Evolutionary conservation across 2,329 filamentous ascomycete genomes (phyloP).

Genomic region (Colletotrichum cereale): DNA sequence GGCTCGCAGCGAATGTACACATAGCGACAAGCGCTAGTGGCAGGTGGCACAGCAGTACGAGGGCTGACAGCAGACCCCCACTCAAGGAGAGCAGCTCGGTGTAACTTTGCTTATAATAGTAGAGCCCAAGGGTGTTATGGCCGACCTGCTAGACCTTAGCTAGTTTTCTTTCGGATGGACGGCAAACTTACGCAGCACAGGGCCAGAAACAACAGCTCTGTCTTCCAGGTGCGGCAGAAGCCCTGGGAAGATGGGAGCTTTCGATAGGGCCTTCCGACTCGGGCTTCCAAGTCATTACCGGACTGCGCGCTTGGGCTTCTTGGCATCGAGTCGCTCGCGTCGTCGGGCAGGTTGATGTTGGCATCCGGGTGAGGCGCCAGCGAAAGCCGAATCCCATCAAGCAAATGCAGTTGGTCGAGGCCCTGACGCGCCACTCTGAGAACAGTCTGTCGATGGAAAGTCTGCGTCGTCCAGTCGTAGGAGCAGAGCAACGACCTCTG

Average conservation of each 20-base stretch:
- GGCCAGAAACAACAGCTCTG: not conserved
- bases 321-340: not conserved
- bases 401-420: not conserved
- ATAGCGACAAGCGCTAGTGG: not conserved
- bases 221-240: not conserved
- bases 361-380: not conserved
- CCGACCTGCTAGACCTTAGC: not conserved
- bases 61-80: not conserved
- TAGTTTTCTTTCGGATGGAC: not conserved
- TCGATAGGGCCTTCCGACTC: not conserved
- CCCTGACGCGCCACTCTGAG: conserved; percentile 49
- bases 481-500: conserved; percentile 59
- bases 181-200: not conserved
- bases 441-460: conserved; percentile 57
- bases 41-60: not conserved
- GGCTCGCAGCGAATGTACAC: not conserved
- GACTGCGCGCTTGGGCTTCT: not conserved
- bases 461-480: conserved; percentile 57
- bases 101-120: not conserved
- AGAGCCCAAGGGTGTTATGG: not conserved
- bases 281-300: not conserved
- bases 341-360: not conserved
- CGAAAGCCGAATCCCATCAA: not conserved
- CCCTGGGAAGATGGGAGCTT: not conserved
- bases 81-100: not conserved